These are phyloP conservation scores for Cryptosporidium ryanae DNA, from an alignment of 169 alveolate species.

Conservation along the genomic window DNA sequence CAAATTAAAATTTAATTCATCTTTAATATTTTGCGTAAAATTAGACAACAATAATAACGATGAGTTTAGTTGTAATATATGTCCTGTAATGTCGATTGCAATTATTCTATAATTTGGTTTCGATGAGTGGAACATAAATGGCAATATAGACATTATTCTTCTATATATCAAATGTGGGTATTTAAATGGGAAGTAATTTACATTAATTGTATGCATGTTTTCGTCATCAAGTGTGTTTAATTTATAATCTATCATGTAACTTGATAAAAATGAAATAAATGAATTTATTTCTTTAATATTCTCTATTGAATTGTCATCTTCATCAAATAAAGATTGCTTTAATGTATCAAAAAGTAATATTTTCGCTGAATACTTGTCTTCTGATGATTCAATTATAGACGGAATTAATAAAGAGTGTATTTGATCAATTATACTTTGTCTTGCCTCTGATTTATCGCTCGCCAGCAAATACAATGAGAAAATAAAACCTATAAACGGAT, in stretches of 20 bases:
- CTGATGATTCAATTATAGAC: conserved; percentile 9
- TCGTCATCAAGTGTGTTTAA: conserved; percentile 1
- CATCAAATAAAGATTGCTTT: conserved; percentile 29
- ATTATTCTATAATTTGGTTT: conserved; percentile 48
- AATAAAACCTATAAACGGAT: conserved; percentile 54
- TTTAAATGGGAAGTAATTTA: conserved; percentile 24
- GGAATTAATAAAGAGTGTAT: conserved; percentile 38
- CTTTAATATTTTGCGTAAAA: not conserved
- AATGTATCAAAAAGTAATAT: conserved; percentile 56
- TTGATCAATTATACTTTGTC: conserved; percentile 48
- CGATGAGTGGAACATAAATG: conserved; percentile 50
- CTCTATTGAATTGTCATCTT: conserved; percentile 3
- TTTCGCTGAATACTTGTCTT: conserved; percentile 34
- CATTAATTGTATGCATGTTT: not conserved
- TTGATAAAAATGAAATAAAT: conserved; percentile 59
- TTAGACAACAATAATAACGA: conserved; percentile 19
- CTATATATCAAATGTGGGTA: conserved; percentile 51
- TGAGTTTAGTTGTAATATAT: conserved; percentile 46
- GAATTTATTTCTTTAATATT: conserved; percentile 50
- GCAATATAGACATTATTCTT: conserved; percentile 56
- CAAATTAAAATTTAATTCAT: not conserved
- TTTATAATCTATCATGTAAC: conserved; percentile 4
- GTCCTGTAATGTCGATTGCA: conserved; percentile 43
- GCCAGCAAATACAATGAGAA: conserved; percentile 28
- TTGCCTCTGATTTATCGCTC: conserved; percentile 58